phyloP scores from a whole-genome alignment of 106 monocot species.

The Dendrobium nobile region DNA sequence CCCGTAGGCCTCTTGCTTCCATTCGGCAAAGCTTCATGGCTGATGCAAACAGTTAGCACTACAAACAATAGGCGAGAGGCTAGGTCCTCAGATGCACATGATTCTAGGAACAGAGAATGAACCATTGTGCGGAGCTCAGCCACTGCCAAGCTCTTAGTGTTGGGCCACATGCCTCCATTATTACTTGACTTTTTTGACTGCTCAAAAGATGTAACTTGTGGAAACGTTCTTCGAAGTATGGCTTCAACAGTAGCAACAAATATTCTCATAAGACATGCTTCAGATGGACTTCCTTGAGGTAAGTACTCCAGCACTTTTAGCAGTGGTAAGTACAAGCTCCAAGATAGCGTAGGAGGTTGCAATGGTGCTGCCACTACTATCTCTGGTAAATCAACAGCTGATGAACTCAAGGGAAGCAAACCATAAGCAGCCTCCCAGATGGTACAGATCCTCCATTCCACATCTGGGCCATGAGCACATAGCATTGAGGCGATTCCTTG shows the following conservation, averaged over 20 bases:
- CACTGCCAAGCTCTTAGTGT: constrained; percentile 73
- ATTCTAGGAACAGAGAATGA: constrained; percentile 89
- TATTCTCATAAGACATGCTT: constrained; percentile 96
- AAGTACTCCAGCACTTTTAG: constrained; percentile 91
- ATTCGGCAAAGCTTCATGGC: constrained; percentile 78
- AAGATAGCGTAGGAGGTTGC: constrained; percentile 90
- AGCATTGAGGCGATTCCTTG: constrained; percentile 98
- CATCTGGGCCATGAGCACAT: constrained; percentile 96
- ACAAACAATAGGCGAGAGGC: constrained; percentile 91
- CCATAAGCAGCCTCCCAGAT: constrained; percentile 99
- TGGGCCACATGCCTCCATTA: constrained; percentile 45
- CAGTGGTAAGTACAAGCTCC: constrained; percentile 84
- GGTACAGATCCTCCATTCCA: constrained; percentile 95
- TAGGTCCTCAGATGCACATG: constrained; percentile 89
- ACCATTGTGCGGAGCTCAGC: constrained; percentile 95
- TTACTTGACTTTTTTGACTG: constrained; percentile 42
- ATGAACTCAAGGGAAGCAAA: constrained; percentile 86
- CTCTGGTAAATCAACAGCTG: constrained; percentile 92
- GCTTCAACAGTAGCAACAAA: constrained; percentile 97
- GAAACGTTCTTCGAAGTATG: constrained; percentile 79
- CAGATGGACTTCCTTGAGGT: constrained; percentile 93
- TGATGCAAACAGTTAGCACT: constrained; percentile 84
- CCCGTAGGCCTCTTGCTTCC: constrained; percentile 85
- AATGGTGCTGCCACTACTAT: constrained; percentile 83
- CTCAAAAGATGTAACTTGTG: constrained; percentile 44